Percentiles rank a stretch among this genome's conserved stretches.
phyloP scores from a whole-genome alignment of 495 filamentous ascomycete species.

The Saxophila tyrrhenica region DNA sequence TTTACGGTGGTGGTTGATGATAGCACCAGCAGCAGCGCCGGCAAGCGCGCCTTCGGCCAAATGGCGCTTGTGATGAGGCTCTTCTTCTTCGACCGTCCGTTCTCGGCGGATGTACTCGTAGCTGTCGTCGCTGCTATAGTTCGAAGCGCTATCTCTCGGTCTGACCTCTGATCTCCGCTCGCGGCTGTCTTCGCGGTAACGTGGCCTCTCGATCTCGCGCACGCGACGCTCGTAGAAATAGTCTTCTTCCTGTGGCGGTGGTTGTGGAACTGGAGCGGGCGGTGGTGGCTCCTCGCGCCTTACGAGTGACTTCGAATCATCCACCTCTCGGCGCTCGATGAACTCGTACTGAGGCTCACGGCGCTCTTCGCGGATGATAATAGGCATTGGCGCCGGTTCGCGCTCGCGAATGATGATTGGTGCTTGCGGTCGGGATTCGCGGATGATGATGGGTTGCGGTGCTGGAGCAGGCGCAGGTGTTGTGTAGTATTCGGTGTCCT shows the following conservation, averaged over 20 bases:
- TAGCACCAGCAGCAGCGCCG: slow-evolving; percentile 62
- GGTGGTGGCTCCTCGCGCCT: slow-evolving; percentile 26
- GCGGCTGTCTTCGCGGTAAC: slow-evolving; percentile 39
- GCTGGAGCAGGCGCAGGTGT: slow-evolving; percentile 34
- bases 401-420: slow-evolving; percentile 51
- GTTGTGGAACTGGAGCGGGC: slow-evolving; percentile 13
- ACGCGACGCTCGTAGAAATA: slow-evolving; percentile 56
- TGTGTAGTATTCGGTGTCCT: slow-evolving; percentile 54
- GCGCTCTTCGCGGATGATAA: slow-evolving; percentile 20
- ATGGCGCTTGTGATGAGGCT: slow-evolving; percentile 59
- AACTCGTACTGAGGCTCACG: slow-evolving; percentile 59
- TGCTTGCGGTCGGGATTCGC: slow-evolving; percentile 51
- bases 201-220: slow-evolving; percentile 35
- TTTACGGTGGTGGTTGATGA: slow-evolving; percentile 59
- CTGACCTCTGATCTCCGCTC: slow-evolving; percentile 33
- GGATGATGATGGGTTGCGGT: slow-evolving; percentile 55
- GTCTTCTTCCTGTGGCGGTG: slow-evolving; percentile 43
- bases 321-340: slow-evolving; percentile 50
- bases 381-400: slow-evolving; percentile 4
- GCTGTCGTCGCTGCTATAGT: slow-evolving; percentile 32
- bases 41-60: slow-evolving; percentile 78
- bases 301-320: slow-evolving; percentile 37
- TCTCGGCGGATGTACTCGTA: slow-evolving; percentile 20
- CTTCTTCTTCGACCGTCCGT: slow-evolving; percentile 17
- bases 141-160: slow-evolving; percentile 49